A percentile compares a stretch with the other conserved stretches of the same genome.
phyloP scores from a whole-genome alignment of 768 basidiomycete genomes.

The Glaciozyma antarctica region DNA sequence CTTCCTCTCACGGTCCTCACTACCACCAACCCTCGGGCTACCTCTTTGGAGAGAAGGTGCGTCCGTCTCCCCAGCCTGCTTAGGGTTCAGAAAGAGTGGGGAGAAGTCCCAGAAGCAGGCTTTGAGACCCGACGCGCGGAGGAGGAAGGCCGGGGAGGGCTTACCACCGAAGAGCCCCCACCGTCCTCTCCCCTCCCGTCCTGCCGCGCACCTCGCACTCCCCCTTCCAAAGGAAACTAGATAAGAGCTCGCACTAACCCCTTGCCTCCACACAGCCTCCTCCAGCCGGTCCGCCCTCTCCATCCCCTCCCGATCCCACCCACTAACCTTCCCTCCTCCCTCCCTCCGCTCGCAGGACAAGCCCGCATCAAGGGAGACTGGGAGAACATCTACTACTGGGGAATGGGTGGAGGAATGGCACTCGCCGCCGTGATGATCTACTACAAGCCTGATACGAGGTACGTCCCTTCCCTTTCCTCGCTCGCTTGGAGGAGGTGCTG shows the following conservation, averaged over 20 bases:
- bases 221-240: slow-evolving; percentile 12
- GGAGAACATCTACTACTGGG: slow-evolving; percentile 42
- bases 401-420: slow-evolving; percentile 40
- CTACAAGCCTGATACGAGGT: slow-evolving; percentile 44
- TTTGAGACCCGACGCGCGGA: neutral
- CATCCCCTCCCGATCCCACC: neutral
- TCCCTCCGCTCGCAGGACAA: slow-evolving; percentile 25
- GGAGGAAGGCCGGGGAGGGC: no score
- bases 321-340: neutral
- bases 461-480: slow-evolving; percentile 8
- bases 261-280: slow-evolving; percentile 8
- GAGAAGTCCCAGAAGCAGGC: neutral
- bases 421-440: slow-evolving; percentile 38
- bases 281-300: slow-evolving; percentile 11
- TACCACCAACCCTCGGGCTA: slow-evolving; percentile 38
- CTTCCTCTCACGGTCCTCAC: slow-evolving; percentile 19
- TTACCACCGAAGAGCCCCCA: neutral
- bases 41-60: slow-evolving; percentile 41
- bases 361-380: slow-evolving; percentile 41
- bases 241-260: slow-evolving; percentile 14
- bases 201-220: neutral
- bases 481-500: neutral
- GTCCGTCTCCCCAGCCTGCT: slow-evolving; percentile 6
- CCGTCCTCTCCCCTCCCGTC: neutral
- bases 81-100: neutral